A percentile compares a stretch with the other conserved stretches of the same genome.
Conservation (phyloP, 1,139 yeast genomes). For the Hyphopichia pseudoburtonii region DNA sequence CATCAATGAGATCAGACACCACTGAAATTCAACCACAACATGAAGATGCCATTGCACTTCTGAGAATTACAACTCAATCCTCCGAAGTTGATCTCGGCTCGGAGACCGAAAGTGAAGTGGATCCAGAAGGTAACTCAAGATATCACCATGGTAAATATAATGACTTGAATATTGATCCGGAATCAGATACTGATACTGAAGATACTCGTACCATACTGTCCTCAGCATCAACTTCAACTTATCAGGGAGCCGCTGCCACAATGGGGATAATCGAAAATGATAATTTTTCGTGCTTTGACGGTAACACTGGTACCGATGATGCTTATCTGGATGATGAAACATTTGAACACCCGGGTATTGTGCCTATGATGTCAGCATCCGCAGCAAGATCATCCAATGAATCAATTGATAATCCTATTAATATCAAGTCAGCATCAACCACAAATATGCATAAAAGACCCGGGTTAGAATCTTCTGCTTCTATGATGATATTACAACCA, state of each 20-base stretch:
- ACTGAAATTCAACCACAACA: too few relatives aligned
- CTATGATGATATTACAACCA: too few relatives aligned
- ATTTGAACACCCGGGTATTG: background rate
- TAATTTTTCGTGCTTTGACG: background rate
- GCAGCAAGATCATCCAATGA: slow-evolving; percentile 10
- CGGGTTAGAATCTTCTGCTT: background rate
- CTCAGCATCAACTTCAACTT: slow-evolving; percentile 1
- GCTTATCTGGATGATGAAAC: background rate
- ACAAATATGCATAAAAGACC: background rate
- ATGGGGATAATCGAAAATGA: slow-evolving; percentile 3
- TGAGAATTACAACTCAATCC: too few relatives aligned
- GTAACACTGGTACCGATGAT: background rate
- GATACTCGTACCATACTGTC: slow-evolving; percentile 1
- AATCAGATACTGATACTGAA: slow-evolving; percentile 5
- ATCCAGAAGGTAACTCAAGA: too few relatives aligned
- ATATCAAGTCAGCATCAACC: background rate
- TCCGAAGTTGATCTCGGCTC: too few relatives aligned
- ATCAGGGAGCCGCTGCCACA: background rate
- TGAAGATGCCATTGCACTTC: too few relatives aligned
- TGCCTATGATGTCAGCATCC: slow-evolving; percentile 17
- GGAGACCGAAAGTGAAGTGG: too few relatives aligned
- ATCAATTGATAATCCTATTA: background rate
- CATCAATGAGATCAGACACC: slow-evolving; percentile 5
- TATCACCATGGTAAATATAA: too few relatives aligned
- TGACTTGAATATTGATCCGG: too few relatives aligned